These are phyloP conservation scores for Pestalotiopsis sp. DNA, from an alignment of 2,329 filamentous ascomycete species.

Conservation along the genomic window DNA sequence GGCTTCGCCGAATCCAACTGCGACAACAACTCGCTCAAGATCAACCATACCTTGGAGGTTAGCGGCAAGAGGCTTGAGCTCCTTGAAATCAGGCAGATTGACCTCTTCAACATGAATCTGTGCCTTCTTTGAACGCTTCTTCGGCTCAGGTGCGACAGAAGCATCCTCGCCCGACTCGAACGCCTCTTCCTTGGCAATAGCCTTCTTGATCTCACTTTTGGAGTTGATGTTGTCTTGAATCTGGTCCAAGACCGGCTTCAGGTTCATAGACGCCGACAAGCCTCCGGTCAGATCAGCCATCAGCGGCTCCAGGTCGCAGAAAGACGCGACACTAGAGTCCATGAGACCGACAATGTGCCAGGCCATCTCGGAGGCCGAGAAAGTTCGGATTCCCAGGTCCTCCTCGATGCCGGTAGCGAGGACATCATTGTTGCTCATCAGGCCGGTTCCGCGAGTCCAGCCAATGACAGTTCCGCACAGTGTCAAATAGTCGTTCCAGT, in stretches of 20 bases:
- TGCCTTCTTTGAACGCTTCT: conserved; percentile 34
- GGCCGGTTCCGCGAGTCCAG: conserved; percentile 45
- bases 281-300: conserved; percentile 42
- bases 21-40: conserved; percentile 37
- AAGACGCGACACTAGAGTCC: conserved; percentile 27
- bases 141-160: conserved; percentile 53
- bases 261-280: conserved; percentile 30
- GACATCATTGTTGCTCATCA: conserved; percentile 45
- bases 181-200: conserved; percentile 24
- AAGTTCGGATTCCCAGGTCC: conserved; percentile 37
- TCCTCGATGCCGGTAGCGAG: conserved; percentile 39
- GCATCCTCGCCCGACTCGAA: conserved; percentile 48
- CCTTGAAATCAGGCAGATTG: conserved; percentile 26
- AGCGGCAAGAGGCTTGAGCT: conserved; percentile 22
- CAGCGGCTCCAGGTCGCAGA: conserved; percentile 36
- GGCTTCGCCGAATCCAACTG: conserved; percentile 41
- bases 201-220: conserved; percentile 22
- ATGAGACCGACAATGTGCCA: conserved; percentile 37
- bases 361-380: conserved; percentile 44
- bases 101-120: conserved; percentile 26
- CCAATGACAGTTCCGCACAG: conserved; percentile 45
- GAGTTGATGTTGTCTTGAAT: conserved; percentile 23
- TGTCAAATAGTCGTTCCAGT: conserved; percentile 39
- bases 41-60: conserved; percentile 39
- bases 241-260: conserved; percentile 25